Conservation (phyloP, 2,329 filamentous ascomycete species). For the Fusarium sterilihyphosum region DNA sequence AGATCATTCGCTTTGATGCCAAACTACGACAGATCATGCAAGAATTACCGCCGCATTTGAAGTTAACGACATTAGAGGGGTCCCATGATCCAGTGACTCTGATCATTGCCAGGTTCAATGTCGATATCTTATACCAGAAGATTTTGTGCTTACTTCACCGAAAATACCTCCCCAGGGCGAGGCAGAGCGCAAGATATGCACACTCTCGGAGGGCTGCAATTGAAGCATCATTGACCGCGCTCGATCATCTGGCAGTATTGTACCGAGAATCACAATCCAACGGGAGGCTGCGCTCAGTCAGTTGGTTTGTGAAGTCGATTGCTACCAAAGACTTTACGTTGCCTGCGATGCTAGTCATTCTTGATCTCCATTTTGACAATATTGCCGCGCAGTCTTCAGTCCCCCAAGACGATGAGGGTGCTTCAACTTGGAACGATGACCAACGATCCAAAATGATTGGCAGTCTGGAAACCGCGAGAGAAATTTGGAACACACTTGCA, state of each 20-base stretch:
- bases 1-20: constrained; percentile 70
- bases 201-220: constrained; percentile 87
- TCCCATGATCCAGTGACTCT: constrained; percentile 83
- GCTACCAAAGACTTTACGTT: constrained; percentile 88
- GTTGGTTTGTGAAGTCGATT: constrained; percentile 82
- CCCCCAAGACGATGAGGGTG: constrained; percentile 53
- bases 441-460: constrained; percentile 79
- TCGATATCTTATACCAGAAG: constrained; percentile 89
- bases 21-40: constrained; percentile 69
- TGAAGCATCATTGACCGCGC: constrained; percentile 83
- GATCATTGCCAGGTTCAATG: constrained; percentile 84
- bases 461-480: constrained; percentile 75
- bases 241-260: constrained; percentile 80
- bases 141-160: constrained; percentile 89
- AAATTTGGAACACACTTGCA: constrained; percentile 82
- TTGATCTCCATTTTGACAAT: constrained; percentile 81
- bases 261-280: constrained; percentile 77
- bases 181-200: constrained; percentile 81
- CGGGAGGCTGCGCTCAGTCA: constrained; percentile 76
- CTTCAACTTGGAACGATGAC: constrained; percentile 65
- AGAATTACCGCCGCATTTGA: constrained; percentile 82
- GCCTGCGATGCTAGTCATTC: constrained; percentile 83
- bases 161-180: constrained; percentile 82
- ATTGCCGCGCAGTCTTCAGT: constrained; percentile 55
- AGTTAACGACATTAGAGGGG: constrained; percentile 78